A percentile compares a stretch with the other conserved stretches of the same genome.
phyloP scores from a whole-genome alignment of 805 yeast genomes.

The Metschnikowia aberdeeniae region DNA sequence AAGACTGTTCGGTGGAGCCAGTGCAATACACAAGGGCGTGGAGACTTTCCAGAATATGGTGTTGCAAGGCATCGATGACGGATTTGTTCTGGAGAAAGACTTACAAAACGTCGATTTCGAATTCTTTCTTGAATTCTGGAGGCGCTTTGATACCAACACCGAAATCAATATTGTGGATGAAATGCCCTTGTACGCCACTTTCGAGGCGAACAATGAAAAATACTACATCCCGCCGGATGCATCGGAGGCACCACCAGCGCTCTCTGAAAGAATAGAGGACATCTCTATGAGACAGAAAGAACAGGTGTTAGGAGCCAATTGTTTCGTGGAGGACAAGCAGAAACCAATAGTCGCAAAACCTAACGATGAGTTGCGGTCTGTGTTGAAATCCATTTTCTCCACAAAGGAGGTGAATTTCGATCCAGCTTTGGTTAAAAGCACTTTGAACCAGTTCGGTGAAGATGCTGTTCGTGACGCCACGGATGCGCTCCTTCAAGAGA shows the following conservation, averaged over 20 bases:
- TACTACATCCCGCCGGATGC: conserved; percentile 35
- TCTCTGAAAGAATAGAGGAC: conserved; percentile 45
- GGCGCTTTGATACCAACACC: conserved; percentile 40
- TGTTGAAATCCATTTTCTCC: conserved; percentile 54
- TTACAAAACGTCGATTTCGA: conserved; percentile 48
- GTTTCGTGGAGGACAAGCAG: conserved; percentile 37
- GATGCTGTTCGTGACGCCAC: conserved; percentile 48
- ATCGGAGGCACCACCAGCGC: conserved; percentile 5
- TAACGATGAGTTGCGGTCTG: conserved; percentile 36
- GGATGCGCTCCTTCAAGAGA: conserved; percentile 47
- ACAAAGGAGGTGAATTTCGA: conserved; percentile 48
- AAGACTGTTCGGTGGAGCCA: conserved; percentile 41
- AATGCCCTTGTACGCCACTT: conserved; percentile 37
- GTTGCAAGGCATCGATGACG: conserved; percentile 54
- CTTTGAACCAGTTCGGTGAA: conserved; percentile 46
- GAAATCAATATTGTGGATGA: conserved; percentile 25
- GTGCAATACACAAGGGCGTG: conserved; percentile 56
- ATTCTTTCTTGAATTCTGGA: conserved; percentile 63
- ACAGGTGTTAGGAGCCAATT: conserved; percentile 42
- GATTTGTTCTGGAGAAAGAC: conserved; percentile 45
- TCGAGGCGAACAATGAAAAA: conserved; percentile 45
- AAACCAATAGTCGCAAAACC: conserved; percentile 2
- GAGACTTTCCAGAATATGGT: conserved; percentile 68
- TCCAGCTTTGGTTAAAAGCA: conserved; percentile 39
- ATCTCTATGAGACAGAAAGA: conserved; percentile 73